A percentile compares a stretch with the other conserved stretches of the same genome.
Evolutionary conservation across 805 yeast species (phyloP).

Genomic region (Suhomyces emberorum): DNA sequence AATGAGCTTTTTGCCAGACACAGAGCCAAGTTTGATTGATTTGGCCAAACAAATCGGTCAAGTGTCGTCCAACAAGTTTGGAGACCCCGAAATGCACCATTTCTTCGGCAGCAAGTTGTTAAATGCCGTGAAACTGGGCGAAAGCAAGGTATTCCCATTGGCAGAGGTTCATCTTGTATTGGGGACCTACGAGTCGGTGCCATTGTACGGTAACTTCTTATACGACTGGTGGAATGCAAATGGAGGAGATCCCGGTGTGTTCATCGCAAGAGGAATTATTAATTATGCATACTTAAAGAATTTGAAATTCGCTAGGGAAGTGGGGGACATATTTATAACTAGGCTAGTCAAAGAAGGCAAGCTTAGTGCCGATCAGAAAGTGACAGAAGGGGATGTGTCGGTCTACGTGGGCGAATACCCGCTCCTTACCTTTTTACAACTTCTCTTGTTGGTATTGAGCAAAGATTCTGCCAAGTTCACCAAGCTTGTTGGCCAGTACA

Average conservation of each 20-base stretch:
- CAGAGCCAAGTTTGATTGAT: slow-evolving; percentile 52
- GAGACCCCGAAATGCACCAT: slow-evolving; percentile 74
- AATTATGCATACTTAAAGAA: slow-evolving; percentile 72
- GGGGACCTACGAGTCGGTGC: slow-evolving; percentile 56
- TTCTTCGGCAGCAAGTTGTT: slow-evolving; percentile 67
- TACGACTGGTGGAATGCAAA: slow-evolving; percentile 35
- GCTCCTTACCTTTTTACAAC: slow-evolving; percentile 65
- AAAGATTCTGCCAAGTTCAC: slow-evolving; percentile 48
- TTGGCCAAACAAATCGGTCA: slow-evolving; percentile 63
- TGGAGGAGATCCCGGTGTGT: slow-evolving; percentile 33
- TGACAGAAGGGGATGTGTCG: slow-evolving; percentile 23
- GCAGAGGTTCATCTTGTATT: slow-evolving; percentile 72
- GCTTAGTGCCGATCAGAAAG: slow-evolving; percentile 11
- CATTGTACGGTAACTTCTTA: slow-evolving; percentile 43
- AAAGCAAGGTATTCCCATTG: slow-evolving; percentile 46
- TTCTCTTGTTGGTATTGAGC: slow-evolving; percentile 58
- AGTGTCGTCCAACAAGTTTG: slow-evolving; percentile 47
- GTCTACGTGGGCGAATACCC: slow-evolving; percentile 37
- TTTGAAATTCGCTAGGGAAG: slow-evolving; percentile 51
- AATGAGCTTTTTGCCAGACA: slow-evolving; percentile 41
- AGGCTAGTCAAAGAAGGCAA: slow-evolving; percentile 6
- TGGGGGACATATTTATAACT: slow-evolving; percentile 22
- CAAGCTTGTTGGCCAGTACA: slow-evolving; percentile 51
- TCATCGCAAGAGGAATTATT: slow-evolving; percentile 58
- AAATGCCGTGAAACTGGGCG: slow-evolving; percentile 25